Evolutionary conservation across 805 yeast species (phyloP), one percentile per base, ranked within the genome.

Genomic region (Schizosaccharomyces octosporus): DNA sequence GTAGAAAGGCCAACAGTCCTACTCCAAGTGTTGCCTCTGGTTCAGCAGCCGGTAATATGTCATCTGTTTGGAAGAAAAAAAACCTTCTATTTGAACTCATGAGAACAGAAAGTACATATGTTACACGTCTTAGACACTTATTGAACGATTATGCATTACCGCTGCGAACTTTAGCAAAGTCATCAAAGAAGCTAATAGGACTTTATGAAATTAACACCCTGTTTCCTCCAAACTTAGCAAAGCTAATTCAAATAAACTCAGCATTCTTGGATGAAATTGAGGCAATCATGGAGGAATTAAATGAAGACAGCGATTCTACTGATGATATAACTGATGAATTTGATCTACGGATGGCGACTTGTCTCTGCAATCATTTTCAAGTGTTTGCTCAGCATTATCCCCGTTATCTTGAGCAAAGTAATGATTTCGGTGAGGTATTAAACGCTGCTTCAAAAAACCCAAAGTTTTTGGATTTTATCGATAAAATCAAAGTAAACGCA

Each of bases 361-460:
- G 57, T 51, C 27, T 51, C 7, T 21, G n/a, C 13, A 24, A 21
- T n/a, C 57, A 51, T 51, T 51, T 51, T 24, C 19, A 17, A 7
- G 57, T 29, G n/a, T 51, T 51, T 24, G 21, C 57, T n/a, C 57
- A 51, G 15, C 57, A 51, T 51, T 57, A 57, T 41, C 48, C 60
- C 11, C 43, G 48, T 27, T 57, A 57, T 13, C 60, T 57, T 21
- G 60, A 57, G 19, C 60, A 57, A 57, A 57, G 60, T 7, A 36
- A 21, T 19, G 48, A 39, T 21, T 57, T 57, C 32, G 60, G 48
- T 19, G 21, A 29, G n/a, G 42, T 57, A 17, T 36, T 57, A 9
- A 57, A 57, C 19, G 19, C n/a, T 13, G 43, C 48, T 41, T 57
- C 29, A 27, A 57, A 57, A 21, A 57, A 32, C 19, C 31, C 43